Evolutionary conservation across 129 eudicot genomes (phyloP).

Genomic region (Lonicera japonica): DNA sequence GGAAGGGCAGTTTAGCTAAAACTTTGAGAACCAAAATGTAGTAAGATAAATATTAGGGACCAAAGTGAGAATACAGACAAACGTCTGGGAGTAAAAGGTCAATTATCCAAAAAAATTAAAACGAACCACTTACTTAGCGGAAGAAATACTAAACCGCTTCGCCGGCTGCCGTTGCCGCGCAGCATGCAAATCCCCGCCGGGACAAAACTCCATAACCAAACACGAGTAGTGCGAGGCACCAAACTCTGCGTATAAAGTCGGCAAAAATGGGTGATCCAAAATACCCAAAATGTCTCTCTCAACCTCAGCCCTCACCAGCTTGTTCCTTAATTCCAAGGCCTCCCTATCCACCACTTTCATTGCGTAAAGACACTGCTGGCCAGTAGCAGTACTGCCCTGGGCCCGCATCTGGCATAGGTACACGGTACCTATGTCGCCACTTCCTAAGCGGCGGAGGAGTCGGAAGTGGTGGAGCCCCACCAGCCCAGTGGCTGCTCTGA

Average conservation of each 20-base stretch:
- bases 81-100: too few species aligned
- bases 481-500: constrained; percentile 34
- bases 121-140: constrained; percentile 65
- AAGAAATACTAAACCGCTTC: constrained; percentile 47
- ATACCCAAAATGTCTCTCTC: constrained; percentile 61
- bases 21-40: too few species aligned
- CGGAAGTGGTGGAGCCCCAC: constrained; percentile 62
- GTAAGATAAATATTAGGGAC: too few species aligned
- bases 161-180: constrained; percentile 52
- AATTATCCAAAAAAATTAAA: too few species aligned
- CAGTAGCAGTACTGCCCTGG: constrained; percentile 56
- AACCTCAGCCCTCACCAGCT: constrained; percentile 65
- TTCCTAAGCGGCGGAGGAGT: constrained; percentile 55
- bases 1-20: too few species aligned
- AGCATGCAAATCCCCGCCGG: constrained; percentile 77
- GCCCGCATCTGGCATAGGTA: constrained; percentile 74
- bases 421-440: constrained; percentile 68
- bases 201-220: constrained; percentile 79
- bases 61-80: too few species aligned
- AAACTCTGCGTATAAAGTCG: constrained; percentile 66
- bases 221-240: constrained; percentile 78
- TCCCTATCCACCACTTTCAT: constrained; percentile 86
- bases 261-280: constrained; percentile 76
- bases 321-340: constrained; percentile 64
- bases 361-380: constrained; percentile 51